These are phyloP conservation scores for Backusella circina DNA, from an alignment of 192 early-diverging fungal genomes.

Conservation along the genomic window DNA sequence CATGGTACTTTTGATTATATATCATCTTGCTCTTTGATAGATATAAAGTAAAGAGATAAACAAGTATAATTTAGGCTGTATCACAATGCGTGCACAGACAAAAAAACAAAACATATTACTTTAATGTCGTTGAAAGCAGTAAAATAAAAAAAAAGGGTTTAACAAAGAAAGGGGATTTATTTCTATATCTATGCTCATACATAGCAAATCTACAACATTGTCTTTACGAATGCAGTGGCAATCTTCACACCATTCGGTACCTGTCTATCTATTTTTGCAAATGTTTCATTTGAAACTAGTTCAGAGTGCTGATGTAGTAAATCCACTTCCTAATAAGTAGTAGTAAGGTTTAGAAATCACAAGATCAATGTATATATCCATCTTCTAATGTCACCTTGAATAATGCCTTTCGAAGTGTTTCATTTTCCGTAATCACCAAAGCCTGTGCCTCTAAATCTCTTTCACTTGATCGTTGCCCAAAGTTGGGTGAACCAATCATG, in stretches of 20 bases:
- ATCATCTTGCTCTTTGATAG: too few species aligned
- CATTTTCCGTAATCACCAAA: conserved; percentile 67
- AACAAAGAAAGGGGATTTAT: background rate
- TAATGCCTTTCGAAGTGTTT: conserved; percentile 47
- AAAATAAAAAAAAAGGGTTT: background rate
- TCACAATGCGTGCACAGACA: too few species aligned
- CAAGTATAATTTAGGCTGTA: too few species aligned
- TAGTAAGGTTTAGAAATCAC: too few species aligned
- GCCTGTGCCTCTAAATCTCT: conserved; percentile 89
- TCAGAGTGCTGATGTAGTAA: conserved; percentile 40
- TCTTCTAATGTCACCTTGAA: conserved; percentile 37
- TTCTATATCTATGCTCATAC: background rate
- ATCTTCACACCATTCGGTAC: conserved; percentile 52
- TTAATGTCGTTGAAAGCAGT: background rate
- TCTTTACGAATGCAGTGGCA: conserved; percentile 50
- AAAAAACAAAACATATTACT: too few species aligned
- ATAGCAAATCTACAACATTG: conserved; percentile 54
- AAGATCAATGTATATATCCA: too few species aligned
- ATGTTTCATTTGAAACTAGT: conserved; percentile 46
- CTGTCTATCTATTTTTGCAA: conserved; percentile 44
- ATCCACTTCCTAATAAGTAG: conserved; percentile 56
- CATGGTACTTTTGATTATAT: too few species aligned
- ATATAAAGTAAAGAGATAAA: too few species aligned
- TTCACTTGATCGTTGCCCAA: conserved; percentile 87
- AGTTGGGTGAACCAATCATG: conserved; percentile 91